phyloP scores from a whole-genome alignment of 2,329 filamentous ascomycete genomes.

The Talaromyces piceae region DNA sequence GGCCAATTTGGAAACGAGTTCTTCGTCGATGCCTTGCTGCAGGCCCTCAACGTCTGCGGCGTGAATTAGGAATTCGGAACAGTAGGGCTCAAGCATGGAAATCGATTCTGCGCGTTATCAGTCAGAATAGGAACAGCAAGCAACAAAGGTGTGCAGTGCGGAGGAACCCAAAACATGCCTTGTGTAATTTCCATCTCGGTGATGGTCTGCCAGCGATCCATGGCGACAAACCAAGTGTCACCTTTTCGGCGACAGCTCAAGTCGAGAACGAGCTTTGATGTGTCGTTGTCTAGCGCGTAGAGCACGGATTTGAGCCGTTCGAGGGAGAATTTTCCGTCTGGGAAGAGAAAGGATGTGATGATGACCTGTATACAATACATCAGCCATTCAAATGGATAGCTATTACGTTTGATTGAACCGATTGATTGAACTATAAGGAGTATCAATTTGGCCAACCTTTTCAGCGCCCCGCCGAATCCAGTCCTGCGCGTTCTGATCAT shows the following conservation, averaged over 20 bases:
- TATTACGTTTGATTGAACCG: too few relatives aligned
- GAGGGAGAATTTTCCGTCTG: slow-evolving; percentile 71
- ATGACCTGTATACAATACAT: slow-evolving; percentile 64
- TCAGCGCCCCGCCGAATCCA: slow-evolving; percentile 87
- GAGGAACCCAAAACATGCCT: slow-evolving; percentile 47
- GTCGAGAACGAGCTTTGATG: slow-evolving; percentile 80
- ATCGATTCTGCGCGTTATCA: slow-evolving; percentile 59
- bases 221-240: slow-evolving; percentile 87
- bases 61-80: slow-evolving; percentile 94
- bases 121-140: neutral
- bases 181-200: slow-evolving; percentile 91
- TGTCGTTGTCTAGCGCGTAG: slow-evolving; percentile 63
- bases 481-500: slow-evolving; percentile 68
- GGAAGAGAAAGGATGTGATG: slow-evolving; percentile 92
- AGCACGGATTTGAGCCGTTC: slow-evolving; percentile 68
- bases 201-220: slow-evolving; percentile 98
- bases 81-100: slow-evolving; percentile 74
- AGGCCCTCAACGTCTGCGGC: slow-evolving; percentile 94
- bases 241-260: slow-evolving; percentile 77
- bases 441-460: slow-evolving; percentile 54
- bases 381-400: too few relatives aligned
- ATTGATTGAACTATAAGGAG: neutral
- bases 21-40: slow-evolving; percentile 82
- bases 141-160: neutral
- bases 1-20: slow-evolving; percentile 67